Percentiles rank a stretch among this genome's conserved stretches.
phyloP scores from a whole-genome alignment of 129 eudicot genomes.

The carrot (Daucus carota) region DNA sequence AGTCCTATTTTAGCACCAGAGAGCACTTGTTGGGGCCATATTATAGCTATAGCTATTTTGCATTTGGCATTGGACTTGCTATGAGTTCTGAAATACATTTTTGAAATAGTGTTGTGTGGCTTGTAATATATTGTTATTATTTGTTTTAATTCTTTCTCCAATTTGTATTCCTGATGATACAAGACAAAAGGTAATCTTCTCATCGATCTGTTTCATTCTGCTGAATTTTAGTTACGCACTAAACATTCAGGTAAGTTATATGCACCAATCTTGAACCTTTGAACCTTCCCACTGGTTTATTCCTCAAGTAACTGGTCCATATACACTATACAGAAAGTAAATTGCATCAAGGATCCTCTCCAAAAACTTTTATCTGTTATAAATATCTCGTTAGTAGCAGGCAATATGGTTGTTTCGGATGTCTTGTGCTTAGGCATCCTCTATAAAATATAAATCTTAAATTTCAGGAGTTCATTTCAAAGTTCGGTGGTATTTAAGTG shows the following conservation, averaged over 20 bases:
- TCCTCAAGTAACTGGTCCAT: background rate
- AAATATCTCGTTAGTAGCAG: background rate
- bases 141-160: background rate
- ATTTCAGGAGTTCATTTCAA: background rate
- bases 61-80: too few relatives aligned
- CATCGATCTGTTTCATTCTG: background rate
- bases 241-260: background rate
- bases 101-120: background rate
- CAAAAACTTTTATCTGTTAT: background rate
- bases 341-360: background rate
- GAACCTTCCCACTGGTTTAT: background rate
- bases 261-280: background rate
- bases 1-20: too few relatives aligned
- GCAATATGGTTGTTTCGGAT: background rate
- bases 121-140: background rate
- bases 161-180: too few relatives aligned
- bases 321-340: background rate
- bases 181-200: background rate
- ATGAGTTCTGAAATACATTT: too few relatives aligned
- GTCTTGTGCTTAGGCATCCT: background rate
- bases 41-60: too few relatives aligned
- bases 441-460: background rate
- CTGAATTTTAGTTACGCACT: background rate
- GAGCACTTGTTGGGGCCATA: too few relatives aligned
- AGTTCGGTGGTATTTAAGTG: background rate